Evolutionary conservation across 768 basidiomycete genomes (phyloP).

Genomic region (Boletus patriciae): DNA sequence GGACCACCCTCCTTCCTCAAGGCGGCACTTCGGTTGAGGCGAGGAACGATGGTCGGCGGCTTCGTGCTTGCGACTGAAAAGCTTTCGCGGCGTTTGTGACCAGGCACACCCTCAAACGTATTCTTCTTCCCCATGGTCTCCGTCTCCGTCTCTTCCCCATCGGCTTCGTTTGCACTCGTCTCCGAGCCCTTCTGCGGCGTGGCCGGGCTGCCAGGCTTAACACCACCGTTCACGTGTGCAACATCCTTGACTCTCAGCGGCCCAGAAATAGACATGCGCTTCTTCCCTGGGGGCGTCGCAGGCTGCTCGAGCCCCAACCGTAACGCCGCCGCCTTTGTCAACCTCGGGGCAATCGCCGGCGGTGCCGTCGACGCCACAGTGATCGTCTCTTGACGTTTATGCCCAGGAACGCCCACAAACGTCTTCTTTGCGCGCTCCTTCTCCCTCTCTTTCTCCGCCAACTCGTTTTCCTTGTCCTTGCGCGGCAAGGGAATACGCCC

Average conservation of each 20-base stretch:
- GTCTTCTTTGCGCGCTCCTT: conserved; percentile 63
- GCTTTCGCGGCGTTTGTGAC: conserved; percentile 77
- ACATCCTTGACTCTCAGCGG: conserved; percentile 9
- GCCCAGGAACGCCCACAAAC: conserved; percentile 79
- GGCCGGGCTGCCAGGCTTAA: conserved; percentile 5
- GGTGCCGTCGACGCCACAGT: conserved; percentile 73
- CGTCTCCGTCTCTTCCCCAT: conserved; percentile 31
- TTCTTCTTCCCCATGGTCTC: conserved; percentile 35
- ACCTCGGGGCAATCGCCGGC: conserved; percentile 67
- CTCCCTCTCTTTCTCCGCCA: conserved; percentile 52
- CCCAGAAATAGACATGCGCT: conserved; percentile 36
- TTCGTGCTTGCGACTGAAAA: conserved; percentile 62
- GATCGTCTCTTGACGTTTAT: conserved; percentile 70
- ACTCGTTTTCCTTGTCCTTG: conserved; percentile 30
- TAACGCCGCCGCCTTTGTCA: conserved; percentile 74
- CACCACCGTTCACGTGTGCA: conserved; percentile 5
- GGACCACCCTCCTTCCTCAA: conserved; percentile 47
- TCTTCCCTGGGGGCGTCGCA: conserved; percentile 40
- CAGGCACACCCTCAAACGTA: conserved; percentile 79
- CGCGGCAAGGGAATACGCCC: conserved; percentile 30
- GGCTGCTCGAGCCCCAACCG: conserved; percentile 54
- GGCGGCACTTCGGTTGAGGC: conserved; percentile 45
- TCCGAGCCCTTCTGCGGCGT: conserved; percentile 11
- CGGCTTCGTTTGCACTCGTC: conserved; percentile 28
- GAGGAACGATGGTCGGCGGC: conserved; percentile 44